Evolutionary conservation across 2,329 filamentous ascomycete genomes (phyloP).

Genomic region (Mycocentrospora acerina): DNA sequence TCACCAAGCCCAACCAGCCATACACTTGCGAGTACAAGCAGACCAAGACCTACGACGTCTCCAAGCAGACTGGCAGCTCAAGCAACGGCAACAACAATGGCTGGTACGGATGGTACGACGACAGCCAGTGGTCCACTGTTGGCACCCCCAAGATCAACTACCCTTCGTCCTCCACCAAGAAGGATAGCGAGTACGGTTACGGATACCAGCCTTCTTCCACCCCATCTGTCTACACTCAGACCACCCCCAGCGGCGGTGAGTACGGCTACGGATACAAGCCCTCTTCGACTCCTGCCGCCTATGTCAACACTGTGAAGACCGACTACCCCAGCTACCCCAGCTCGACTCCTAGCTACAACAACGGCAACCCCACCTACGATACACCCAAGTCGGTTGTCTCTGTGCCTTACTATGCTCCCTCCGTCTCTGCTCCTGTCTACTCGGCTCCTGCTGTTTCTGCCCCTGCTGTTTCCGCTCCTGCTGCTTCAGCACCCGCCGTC

Average conservation of each 20-base stretch:
- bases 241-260: neutral
- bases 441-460: no score
- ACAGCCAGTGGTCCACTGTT: no score
- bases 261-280: constrained; percentile 1
- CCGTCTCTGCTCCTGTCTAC: neutral
- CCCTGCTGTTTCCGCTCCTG: no score
- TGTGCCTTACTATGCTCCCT: neutral
- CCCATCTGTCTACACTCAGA: constrained; percentile 1
- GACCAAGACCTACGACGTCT: constrained; percentile 18
- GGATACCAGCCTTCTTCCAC: neutral
- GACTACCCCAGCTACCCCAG: constrained; percentile 2
- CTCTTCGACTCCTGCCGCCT: neutral
- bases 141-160: no score
- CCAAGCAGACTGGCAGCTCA: constrained; percentile 12
- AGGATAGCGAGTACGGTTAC: neutral
- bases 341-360: constrained; percentile 3
- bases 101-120: no score
- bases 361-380: constrained; percentile 1
- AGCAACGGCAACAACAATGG: constrained; percentile 10
- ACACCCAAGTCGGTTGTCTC: no score
- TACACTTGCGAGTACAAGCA: constrained; percentile 34
- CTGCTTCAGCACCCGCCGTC: no score
- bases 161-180: neutral
- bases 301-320: constrained; percentile 1
- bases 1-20: constrained; percentile 30